phyloP scores from a whole-genome alignment of 208 protist species.

The Trypanosoma melophagium region DNA sequence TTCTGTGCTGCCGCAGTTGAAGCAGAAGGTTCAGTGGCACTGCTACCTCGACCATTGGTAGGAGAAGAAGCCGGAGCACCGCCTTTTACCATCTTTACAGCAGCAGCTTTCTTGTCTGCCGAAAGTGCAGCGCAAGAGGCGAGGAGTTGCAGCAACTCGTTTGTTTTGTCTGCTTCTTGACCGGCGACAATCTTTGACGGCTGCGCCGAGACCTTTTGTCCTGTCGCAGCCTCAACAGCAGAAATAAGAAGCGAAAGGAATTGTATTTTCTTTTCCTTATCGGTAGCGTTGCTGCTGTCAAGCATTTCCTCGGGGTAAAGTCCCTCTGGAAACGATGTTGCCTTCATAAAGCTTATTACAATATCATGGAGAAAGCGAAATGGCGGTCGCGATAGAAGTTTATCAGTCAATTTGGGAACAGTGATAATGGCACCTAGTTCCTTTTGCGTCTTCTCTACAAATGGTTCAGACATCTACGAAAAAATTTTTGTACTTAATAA shows the following conservation, averaged over 20 bases:
- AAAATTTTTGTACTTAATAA: not conserved
- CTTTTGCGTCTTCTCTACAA: constrained; percentile 73
- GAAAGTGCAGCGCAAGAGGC: constrained; percentile 69
- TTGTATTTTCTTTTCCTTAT: constrained; percentile 84
- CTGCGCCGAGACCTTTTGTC: constrained; percentile 49
- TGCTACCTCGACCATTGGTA: no score
- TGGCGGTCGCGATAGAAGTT: constrained; percentile 81
- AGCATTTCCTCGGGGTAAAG: constrained; percentile 64
- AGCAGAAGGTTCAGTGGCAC: not conserved
- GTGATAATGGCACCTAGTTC: constrained; percentile 79
- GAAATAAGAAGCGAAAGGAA: constrained; percentile 80
- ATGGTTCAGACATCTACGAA: constrained; percentile 30
- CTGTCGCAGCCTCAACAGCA: constrained; percentile 77
- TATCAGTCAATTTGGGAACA: constrained; percentile 86
- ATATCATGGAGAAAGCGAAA: constrained; percentile 92
- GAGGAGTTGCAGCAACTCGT: constrained; percentile 83
- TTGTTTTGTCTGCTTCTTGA: constrained; percentile 86
- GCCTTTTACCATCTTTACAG: constrained; percentile 63
- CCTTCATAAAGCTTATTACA: constrained; percentile 60
- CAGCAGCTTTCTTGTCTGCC: constrained; percentile 52
- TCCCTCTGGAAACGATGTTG: constrained; percentile 73
- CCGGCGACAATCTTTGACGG: constrained; percentile 85
- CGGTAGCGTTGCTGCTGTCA: constrained; percentile 71
- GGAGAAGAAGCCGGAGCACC: constrained; percentile 4
- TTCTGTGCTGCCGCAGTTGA: not conserved